These are phyloP conservation scores for Peribolospora kevripleyi DNA, from an alignment of 768 basidiomycete genomes.

Conservation along the genomic window DNA sequence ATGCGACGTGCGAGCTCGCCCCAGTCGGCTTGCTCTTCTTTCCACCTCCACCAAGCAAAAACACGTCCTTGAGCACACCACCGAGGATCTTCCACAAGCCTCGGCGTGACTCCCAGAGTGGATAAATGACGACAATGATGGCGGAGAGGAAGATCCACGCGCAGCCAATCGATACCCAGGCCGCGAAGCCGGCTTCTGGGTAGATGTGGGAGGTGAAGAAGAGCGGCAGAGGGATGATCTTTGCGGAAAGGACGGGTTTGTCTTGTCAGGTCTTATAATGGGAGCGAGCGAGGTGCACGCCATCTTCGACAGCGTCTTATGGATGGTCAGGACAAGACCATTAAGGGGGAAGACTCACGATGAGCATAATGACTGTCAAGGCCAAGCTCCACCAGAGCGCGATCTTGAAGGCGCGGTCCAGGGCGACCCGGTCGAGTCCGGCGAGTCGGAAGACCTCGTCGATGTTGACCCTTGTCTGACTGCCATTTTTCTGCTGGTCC, in stretches of 20 bases:
- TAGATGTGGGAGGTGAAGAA: conserved; percentile 62
- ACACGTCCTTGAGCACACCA: conserved; percentile 26
- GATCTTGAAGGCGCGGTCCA: conserved; percentile 2
- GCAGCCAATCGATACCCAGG: conserved; percentile 37
- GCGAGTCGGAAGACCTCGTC: conserved; percentile 2
- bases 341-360: neutral
- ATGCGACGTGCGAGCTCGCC: too few species aligned
- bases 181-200: conserved; percentile 36
- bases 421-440: conserved; percentile 5
- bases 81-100: conserved; percentile 35
- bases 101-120: conserved; percentile 55
- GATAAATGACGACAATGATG: conserved; percentile 48
- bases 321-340: neutral
- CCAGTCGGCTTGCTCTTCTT: too few species aligned
- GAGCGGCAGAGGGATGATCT: conserved; percentile 59
- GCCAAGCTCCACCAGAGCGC: conserved; percentile 7
- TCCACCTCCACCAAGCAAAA: neutral
- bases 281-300: neutral
- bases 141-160: conserved; percentile 4
- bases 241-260: conserved; percentile 27
- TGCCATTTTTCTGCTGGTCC: neutral
- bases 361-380: conserved; percentile 9
- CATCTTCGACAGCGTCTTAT: neutral
- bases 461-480: neutral
- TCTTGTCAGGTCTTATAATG: conserved; percentile 25